Conservation (phyloP, 2,329 filamentous ascomycete species). For the Fusarium sp. region DNA sequence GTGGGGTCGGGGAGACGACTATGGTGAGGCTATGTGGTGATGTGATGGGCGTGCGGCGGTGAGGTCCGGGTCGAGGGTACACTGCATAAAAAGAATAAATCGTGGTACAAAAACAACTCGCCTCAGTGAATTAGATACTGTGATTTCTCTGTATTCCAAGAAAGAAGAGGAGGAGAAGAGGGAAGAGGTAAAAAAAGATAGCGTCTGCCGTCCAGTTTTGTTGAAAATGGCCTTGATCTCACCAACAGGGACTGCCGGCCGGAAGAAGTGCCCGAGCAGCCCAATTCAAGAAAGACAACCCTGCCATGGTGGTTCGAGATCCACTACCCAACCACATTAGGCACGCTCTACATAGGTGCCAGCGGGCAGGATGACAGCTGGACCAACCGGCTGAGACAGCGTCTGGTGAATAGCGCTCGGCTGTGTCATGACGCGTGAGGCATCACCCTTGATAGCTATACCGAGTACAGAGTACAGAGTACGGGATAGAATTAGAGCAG, state of each 20-base stretch:
- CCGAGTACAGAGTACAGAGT: not conserved
- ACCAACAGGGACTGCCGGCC: slow-evolving; percentile 24
- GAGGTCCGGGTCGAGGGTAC: slow-evolving; percentile 21
- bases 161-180: slow-evolving; percentile 4
- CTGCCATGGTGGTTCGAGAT: slow-evolving; percentile 40
- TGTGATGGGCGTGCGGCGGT: slow-evolving; percentile 29
- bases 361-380: slow-evolving; percentile 19
- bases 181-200: slow-evolving; percentile 9
- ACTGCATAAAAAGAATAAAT: slow-evolving; percentile 31
- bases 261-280: slow-evolving; percentile 36
- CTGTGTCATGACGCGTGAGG: slow-evolving; percentile 29
- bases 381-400: slow-evolving; percentile 26
- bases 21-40: slow-evolving; percentile 12
- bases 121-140: slow-evolving; percentile 18
- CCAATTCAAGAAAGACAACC: slow-evolving; percentile 39
- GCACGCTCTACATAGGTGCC: slow-evolving; percentile 21
- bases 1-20: slow-evolving; percentile 14
- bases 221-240: slow-evolving; percentile 20
- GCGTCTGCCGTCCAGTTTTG: slow-evolving; percentile 22
- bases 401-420: not conserved
- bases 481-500: too few relatives aligned
- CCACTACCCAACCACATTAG: slow-evolving; percentile 41
- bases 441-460: slow-evolving; percentile 5
- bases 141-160: slow-evolving; percentile 19
- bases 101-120: slow-evolving; percentile 6